Evolutionary conservation across 177 flowering plant genomes (phyloP).

Genomic region (Vitis hybrid): DNA sequence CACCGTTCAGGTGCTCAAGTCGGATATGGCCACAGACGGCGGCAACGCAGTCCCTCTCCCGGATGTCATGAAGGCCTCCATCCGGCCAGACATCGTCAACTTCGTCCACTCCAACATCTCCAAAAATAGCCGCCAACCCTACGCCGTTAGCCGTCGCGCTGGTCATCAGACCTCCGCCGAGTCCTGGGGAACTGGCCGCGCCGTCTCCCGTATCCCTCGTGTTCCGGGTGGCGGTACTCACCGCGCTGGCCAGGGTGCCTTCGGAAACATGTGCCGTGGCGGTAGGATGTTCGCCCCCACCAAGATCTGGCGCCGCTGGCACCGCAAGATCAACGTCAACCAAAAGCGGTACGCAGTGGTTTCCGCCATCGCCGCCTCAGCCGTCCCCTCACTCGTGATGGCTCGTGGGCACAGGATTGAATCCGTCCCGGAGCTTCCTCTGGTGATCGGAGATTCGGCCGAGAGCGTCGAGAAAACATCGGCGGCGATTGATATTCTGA

Average conservation of each 20-base stretch:
- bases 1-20: conserved; percentile 57
- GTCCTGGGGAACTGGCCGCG: conserved; percentile 96
- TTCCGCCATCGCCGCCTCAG: conserved; percentile 82
- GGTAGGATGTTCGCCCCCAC: conserved; percentile 97
- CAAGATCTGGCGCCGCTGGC: conserved; percentile 95
- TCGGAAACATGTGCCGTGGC: conserved; percentile 98
- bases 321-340: conserved; percentile 65
- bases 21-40: conserved; percentile 75
- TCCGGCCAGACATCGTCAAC: conserved; percentile 79
- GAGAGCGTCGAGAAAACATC: conserved; percentile 79
- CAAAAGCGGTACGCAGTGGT: conserved; percentile 78
- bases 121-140: conserved; percentile 82
- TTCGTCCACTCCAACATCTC: conserved; percentile 72
- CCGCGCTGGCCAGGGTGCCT: conserved; percentile 95
- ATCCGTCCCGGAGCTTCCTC: conserved; percentile 71
- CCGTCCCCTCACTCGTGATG: conserved; percentile 70
- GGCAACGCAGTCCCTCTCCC: conserved; percentile 55
- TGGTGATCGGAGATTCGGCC: conserved; percentile 65
- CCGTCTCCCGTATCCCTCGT: conserved; percentile 95
- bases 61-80: conserved; percentile 70
- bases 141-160: conserved; percentile 68
- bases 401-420: conserved; percentile 82
- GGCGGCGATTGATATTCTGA: conserved; percentile 61
- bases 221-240: conserved; percentile 98
- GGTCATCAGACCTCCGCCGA: conserved; percentile 99